Evolutionary conservation across 331 rosid species (phyloP).

Genomic region (Stylosanthes scabra): DNA sequence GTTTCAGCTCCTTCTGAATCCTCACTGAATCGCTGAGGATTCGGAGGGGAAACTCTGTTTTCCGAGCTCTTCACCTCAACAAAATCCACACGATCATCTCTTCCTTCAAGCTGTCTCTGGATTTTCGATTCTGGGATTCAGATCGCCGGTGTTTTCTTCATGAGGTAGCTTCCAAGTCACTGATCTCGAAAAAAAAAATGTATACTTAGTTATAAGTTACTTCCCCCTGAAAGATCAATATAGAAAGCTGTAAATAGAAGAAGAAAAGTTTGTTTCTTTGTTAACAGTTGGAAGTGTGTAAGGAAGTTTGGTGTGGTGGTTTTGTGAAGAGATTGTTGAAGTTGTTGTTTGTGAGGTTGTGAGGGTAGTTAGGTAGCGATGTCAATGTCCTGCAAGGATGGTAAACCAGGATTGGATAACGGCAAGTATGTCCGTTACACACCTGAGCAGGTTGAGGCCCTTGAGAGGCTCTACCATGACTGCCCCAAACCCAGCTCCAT

Average conservation of each 20-base stretch:
- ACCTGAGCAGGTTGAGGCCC: slow-evolving; percentile 99
- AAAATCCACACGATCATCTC: not conserved
- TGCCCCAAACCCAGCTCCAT: slow-evolving; percentile 99
- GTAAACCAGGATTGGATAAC: slow-evolving; percentile 75
- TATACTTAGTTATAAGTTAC: not conserved
- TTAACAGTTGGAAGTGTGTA: not conserved
- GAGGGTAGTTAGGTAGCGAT: not conserved
- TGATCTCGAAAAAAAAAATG: slow-evolving; percentile 59
- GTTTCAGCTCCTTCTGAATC: slow-evolving; percentile 42
- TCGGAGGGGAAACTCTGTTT: slow-evolving; percentile 34
- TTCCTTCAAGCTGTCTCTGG: not conserved
- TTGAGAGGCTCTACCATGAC: slow-evolving; percentile 97
- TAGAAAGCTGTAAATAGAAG: slow-evolving; percentile 1
- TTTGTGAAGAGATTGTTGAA: not conserved
- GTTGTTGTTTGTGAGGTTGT: slow-evolving; percentile 42
- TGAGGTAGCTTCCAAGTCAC: slow-evolving; percentile 45
- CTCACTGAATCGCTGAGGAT: not conserved
- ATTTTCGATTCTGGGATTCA: slow-evolving; percentile 2
- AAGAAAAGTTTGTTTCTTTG: not conserved
- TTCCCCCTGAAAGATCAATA: not conserved
- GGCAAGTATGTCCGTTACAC: slow-evolving; percentile 99
- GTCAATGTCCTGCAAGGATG: slow-evolving; percentile 99
- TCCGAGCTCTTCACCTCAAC: slow-evolving; percentile 35
- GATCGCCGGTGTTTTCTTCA: slow-evolving; percentile 44
- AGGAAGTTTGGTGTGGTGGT: slow-evolving; percentile 12